Evolutionary conservation across 2,329 filamentous ascomycete genomes (phyloP), one percentile per base, ranked within the genome.

Genomic region (Cladophialophora chaetospira): DNA sequence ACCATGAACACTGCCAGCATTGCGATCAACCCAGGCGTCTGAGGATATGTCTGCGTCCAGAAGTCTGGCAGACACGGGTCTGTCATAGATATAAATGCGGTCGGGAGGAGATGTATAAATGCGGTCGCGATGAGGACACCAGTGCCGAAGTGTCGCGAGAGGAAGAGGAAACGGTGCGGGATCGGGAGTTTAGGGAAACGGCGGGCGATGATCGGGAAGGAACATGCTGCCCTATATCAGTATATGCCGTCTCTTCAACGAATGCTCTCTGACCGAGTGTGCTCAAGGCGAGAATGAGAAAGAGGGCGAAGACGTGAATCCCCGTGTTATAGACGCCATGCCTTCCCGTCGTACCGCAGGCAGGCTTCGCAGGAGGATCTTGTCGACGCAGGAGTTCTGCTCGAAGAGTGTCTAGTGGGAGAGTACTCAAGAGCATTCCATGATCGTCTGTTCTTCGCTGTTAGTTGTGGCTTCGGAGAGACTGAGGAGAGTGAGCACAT

Each of bases 61-160:
- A 78, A 77, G 21, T 65, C 58, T 0, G 75, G 72, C 19, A 79
- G 68, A 66, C 87, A 89, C 40, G 86, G 86, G 61, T 88, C 82
- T 63, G 81, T 87, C 17, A 88, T 75, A 36, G 84, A 86, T 57
- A 79, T 71, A 66, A 89, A 89, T 0, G 87, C 86, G 23, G 83
- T 88, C 52, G 84, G 86, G 3, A 88, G 79, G 10, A 88, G 78
- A 73, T 93, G 89, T 23, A 93, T 88, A 67, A 94, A 94, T 53
- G 89, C 89, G 1, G 89, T 94, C 9, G 90, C 89, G 60, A 94
- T 87, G n/a, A 94, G 77, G 17, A 94, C 90, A 57, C 89, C 89
- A 1, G 89, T 94, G 67, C 89, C 88, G 63, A 90, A 88, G 73
- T 91, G 88, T 63, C 88, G 84, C 66, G 84, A 86, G 61, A 86